Percentiles rank a stretch among this genome's conserved stretches.
Conservation (phyloP, 805 yeast genomes). For the Metschnikowia arizonensis region DNA sequence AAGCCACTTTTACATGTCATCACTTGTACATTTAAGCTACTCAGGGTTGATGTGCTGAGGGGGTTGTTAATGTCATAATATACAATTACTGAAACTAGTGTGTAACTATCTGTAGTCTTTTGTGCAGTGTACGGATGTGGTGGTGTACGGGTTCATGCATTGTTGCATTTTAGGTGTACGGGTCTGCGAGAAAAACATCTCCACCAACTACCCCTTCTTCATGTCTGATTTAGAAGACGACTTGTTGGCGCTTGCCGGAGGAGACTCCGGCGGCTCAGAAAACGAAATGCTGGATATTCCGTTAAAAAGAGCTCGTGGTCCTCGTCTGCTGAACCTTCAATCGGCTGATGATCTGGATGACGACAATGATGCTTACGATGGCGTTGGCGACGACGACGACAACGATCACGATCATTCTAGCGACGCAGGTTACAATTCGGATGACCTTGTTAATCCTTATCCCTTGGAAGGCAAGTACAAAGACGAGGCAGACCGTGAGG, state of each 20-base stretch:
- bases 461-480: constrained; percentile 91
- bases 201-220: neutral
- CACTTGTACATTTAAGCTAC: constrained; percentile 17
- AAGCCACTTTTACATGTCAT: constrained; percentile 24
- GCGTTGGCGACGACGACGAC: constrained; percentile 19
- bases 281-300: constrained; percentile 31
- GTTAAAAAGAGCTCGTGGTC: constrained; percentile 29
- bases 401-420: constrained; percentile 13
- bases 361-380: constrained; percentile 12
- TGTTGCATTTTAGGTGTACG: neutral
- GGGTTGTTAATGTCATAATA: constrained; percentile 18
- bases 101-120: too few relatives aligned
- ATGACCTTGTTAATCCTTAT: constrained; percentile 61
- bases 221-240: constrained; percentile 93
- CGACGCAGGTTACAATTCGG: constrained; percentile 27
- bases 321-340: constrained; percentile 9
- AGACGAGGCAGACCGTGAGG: constrained; percentile 70
- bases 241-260: constrained; percentile 80
- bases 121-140: neutral
- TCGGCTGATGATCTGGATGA: constrained; percentile 19
- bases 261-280: constrained; percentile 48
- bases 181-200: neutral
- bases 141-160: neutral
- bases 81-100: constrained; percentile 2
- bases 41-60: neutral